phyloP scores from a whole-genome alignment of 192 early-diverging fungal species.

The Linderina pennispora region DNA sequence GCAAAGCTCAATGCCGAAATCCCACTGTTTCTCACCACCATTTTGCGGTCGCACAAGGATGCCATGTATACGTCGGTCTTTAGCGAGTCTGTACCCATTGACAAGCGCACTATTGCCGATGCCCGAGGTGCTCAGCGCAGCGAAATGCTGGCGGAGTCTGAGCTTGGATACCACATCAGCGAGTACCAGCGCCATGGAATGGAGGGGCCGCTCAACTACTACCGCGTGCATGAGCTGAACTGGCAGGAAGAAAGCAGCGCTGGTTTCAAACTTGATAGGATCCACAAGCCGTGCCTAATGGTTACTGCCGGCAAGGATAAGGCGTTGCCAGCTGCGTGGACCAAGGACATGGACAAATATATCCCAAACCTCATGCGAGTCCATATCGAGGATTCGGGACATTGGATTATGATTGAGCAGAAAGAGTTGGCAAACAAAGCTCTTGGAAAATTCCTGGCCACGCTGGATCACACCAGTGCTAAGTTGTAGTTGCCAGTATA shows the following conservation, averaged over 20 bases:
- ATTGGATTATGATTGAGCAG: slow-evolving; percentile 11
- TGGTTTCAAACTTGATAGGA: neutral
- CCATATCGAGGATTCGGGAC: slow-evolving; percentile 1
- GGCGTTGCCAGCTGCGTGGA: neutral
- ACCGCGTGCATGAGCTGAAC: slow-evolving; percentile 32
- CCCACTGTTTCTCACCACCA: slow-evolving; percentile 14
- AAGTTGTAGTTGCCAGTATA: too few relatives aligned
- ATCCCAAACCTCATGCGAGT: neutral
- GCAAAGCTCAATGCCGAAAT: slow-evolving; percentile 40
- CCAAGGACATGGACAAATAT: neutral
- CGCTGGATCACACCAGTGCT: too few relatives aligned
- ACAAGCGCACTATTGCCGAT: slow-evolving; percentile 1
- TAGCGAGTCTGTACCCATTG: neutral
- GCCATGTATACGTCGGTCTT: neutral
- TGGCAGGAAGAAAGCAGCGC: slow-evolving; percentile 18
- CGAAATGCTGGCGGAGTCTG: slow-evolving; percentile 17
- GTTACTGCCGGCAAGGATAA: neutral
- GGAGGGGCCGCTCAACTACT: slow-evolving; percentile 56
- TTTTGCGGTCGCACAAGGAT: slow-evolving; percentile 19
- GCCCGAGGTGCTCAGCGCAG: neutral
- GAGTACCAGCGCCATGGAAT: slow-evolving; percentile 33
- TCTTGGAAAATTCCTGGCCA: slow-evolving; percentile 3
- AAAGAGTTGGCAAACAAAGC: slow-evolving; percentile 1
- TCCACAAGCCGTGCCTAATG: neutral
- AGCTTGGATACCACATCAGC: slow-evolving; percentile 52